Percentiles rank a stretch among this genome's conserved stretches.
phyloP scores from a whole-genome alignment of 495 filamentous ascomycete genomes.

The Amorphotheca resinae region DNA sequence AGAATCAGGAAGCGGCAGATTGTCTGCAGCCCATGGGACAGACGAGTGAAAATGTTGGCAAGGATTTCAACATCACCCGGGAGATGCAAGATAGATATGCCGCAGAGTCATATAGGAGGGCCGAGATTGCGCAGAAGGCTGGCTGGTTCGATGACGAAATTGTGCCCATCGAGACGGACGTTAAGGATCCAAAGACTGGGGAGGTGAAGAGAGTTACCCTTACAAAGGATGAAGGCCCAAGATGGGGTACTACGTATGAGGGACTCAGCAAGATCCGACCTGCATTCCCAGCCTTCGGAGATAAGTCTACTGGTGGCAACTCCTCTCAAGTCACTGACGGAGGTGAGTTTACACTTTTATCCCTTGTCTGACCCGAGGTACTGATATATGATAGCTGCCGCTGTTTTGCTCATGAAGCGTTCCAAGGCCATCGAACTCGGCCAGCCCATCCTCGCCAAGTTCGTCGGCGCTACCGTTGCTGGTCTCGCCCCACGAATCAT shows the following conservation, averaged over 20 bases:
- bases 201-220: constrained; percentile 65
- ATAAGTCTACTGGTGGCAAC: constrained; percentile 87
- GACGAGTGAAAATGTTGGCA: constrained; percentile 92
- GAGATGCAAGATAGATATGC: constrained; percentile 75
- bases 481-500: constrained; percentile 88
- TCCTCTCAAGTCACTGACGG: constrained; percentile 93
- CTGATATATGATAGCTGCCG: constrained; percentile 46
- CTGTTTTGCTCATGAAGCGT: constrained; percentile 87
- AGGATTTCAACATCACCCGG: constrained; percentile 74
- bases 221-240: constrained; percentile 75
- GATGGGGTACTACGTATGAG: constrained; percentile 81
- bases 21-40: constrained; percentile 95
- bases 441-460: constrained; percentile 90
- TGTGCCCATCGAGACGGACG: constrained; percentile 62
- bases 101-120: constrained; percentile 72
- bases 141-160: constrained; percentile 96
- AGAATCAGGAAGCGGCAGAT: constrained; percentile 63
- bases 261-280: constrained; percentile 71
- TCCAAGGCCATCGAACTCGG: constrained; percentile 76
- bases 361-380: constrained; percentile 2
- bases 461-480: constrained; percentile 79
- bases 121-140: constrained; percentile 82
- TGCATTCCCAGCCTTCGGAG: constrained; percentile 83
- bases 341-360: constrained; percentile 29
- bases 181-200: constrained; percentile 75